phyloP scores from a whole-genome alignment of 2,329 filamentous ascomycete species.

The Aspergillus fumigatus region DNA sequence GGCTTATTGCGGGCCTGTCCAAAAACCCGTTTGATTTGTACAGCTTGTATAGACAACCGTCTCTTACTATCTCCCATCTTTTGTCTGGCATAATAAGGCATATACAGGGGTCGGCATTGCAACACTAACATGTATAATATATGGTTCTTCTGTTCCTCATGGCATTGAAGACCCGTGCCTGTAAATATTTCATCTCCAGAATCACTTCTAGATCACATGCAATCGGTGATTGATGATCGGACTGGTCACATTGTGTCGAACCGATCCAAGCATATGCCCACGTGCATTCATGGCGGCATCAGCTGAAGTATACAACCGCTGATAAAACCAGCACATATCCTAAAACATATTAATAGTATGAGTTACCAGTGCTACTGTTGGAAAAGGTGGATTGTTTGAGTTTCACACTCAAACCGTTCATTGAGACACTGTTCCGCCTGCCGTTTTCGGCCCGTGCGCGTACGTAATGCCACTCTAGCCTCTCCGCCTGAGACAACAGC shows the following conservation, averaged over 20 bases:
- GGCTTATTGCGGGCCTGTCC: background rate
- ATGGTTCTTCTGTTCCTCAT: background rate
- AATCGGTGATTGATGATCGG: background rate
- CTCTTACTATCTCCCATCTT: background rate
- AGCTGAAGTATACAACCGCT: background rate
- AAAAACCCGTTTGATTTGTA: background rate
- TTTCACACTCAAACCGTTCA: background rate
- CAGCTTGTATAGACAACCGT: background rate
- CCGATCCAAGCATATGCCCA: too few species aligned
- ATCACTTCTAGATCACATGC: background rate
- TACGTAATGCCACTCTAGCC: constrained; percentile 41
- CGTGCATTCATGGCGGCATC: too few species aligned
- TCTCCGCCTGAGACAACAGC: constrained; percentile 20
- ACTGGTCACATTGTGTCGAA: too few species aligned
- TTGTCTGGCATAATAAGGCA: constrained; percentile 5
- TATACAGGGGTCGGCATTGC: constrained; percentile 15
- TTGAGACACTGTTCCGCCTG: constrained; percentile 14
- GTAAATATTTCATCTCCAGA: background rate
- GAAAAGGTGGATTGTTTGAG: background rate
- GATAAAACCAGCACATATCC: background rate
- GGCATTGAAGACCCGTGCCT: background rate
- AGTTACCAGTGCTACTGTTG: background rate
- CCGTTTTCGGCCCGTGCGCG: constrained; percentile 19
- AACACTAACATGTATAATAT: background rate
- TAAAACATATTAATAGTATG: background rate